Base-by-base conservation (phyloP, 768 basidiomycete species). In the Kondoa subrosea region DNA sequence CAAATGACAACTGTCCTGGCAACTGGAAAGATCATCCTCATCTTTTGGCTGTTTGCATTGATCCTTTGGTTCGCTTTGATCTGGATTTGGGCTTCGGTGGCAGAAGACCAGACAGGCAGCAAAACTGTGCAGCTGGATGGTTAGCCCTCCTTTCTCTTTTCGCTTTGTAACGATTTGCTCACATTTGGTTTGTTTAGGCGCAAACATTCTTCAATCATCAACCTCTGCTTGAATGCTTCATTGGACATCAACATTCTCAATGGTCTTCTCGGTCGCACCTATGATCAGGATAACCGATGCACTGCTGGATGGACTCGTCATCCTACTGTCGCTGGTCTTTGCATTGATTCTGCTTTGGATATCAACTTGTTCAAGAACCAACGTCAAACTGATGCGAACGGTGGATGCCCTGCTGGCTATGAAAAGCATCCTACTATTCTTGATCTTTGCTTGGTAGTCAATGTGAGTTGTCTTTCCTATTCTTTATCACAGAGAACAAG, bases 11-110 rank as follows among this genome's bases (percentile, higher is more conserved):
- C 15, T 63, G 61, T 32, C 61, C 15, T 3, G 61, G 29, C 61
- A 33, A 32, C 15, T 63, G 61, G 61, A 27, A 32, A 12, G 29
- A 63, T 12, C 61, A 63, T n/a, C 61, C 61, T 17, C 33, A 63
- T n/a, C 61, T 63, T 33, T 27, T 15, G 8, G 61, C 29, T 32
- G 34, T 63, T 33, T 63, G 61, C 61, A 63, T 63, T 33, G 61
- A 63, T 32, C 33, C 61, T 3, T 32, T 27, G 29, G 29, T 63
- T 33, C 26, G 33, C 16, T 63, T 63, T 33, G 30, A 32, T 17
- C 61, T 63, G 29, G 30, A 63, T 8, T 8, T 63, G 3, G 61
- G 61, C 29, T 31, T 31, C 29, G 61, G 61, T 12, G 26, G 15
- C 2, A 3, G 14, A 3, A 27, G 61, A 4, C 61, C 61, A 12